Percentiles rank a stretch among this genome's conserved stretches.
Conservation (phyloP, 2,329 filamentous ascomycete genomes). For the Aureobasidium sp. region DNA sequence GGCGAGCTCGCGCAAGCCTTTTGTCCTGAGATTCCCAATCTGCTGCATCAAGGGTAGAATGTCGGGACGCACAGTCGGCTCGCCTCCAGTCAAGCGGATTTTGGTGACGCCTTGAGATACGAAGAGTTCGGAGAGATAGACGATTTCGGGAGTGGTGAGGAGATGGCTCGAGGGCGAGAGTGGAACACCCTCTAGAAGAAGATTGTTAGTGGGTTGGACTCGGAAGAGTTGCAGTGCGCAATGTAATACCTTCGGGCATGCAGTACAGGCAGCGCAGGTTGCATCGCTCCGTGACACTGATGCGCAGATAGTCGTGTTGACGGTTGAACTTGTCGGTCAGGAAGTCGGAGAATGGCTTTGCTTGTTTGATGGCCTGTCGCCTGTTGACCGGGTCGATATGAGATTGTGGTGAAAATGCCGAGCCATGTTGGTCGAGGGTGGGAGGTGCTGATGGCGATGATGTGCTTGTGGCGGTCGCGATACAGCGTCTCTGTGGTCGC, state of each 20-base stretch:
- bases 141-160: constrained; percentile 89
- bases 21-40: constrained; percentile 65
- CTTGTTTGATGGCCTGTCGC: constrained; percentile 30
- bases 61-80: constrained; percentile 86
- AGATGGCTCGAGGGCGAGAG: constrained; percentile 72
- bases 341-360: constrained; percentile 83
- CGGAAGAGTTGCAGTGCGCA: not conserved
- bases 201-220: not conserved
- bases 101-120: constrained; percentile 92
- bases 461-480: not conserved
- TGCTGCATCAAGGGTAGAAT: constrained; percentile 85
- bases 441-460: not conserved
- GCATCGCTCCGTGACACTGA: constrained; percentile 91
- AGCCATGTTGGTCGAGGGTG: not conserved
- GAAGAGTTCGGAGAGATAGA: constrained; percentile 84
- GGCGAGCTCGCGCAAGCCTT: constrained; percentile 78
- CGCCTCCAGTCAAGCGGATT: constrained; percentile 88
- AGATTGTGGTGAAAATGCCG: not conserved
- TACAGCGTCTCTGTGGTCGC: not conserved
- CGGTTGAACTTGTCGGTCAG: constrained; percentile 82
- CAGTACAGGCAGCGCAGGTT: constrained; percentile 96
- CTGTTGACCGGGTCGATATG: constrained; percentile 7
- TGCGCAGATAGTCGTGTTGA: constrained; percentile 93
- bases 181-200: constrained; percentile 59
- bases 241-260: constrained; percentile 68